A percentile compares a stretch with the other conserved stretches of the same genome.
These are phyloP conservation scores for Candida chauliodis DNA, from an alignment of 805 yeast genomes.

Conservation along the genomic window DNA sequence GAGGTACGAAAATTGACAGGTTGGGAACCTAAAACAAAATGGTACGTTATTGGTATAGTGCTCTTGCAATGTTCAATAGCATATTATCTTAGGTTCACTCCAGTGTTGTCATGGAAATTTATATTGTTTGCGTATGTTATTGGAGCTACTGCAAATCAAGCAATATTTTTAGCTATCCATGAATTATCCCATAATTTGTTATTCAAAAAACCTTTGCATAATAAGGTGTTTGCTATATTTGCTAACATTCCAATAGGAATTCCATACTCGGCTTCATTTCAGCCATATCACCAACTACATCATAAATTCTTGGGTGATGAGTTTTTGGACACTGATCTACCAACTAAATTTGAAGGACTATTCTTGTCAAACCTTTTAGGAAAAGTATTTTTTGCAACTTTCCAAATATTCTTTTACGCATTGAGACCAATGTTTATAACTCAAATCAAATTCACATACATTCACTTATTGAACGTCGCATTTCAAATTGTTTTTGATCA, in stretches of 20 bases:
- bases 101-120: conserved; percentile 52
- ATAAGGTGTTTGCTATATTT: conserved; percentile 72
- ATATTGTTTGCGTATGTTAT: conserved; percentile 65
- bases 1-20: conserved; percentile 78
- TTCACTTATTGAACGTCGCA: conserved; percentile 67
- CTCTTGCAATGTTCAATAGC: conserved; percentile 65
- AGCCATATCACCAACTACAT: conserved; percentile 88
- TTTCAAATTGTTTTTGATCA: conserved; percentile 59
- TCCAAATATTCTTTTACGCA: conserved; percentile 86
- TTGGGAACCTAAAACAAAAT: conserved; percentile 82
- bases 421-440: conserved; percentile 86
- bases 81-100: conserved; percentile 52
- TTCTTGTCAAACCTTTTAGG: conserved; percentile 75
- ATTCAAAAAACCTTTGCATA: conserved; percentile 73
- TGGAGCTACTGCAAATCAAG: conserved; percentile 86
- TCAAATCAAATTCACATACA: conserved; percentile 64
- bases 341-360: conserved; percentile 74
- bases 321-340: conserved; percentile 80
- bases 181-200: conserved; percentile 83
- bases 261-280: conserved; percentile 84
- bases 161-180: conserved; percentile 81
- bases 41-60: conserved; percentile 65
- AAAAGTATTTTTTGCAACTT: conserved; percentile 85
- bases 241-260: conserved; percentile 85
- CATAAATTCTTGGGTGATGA: conserved; percentile 89